Base-by-base conservation (phyloP, 345 rosid genomes). In the Salix arbutifolia region DNA sequence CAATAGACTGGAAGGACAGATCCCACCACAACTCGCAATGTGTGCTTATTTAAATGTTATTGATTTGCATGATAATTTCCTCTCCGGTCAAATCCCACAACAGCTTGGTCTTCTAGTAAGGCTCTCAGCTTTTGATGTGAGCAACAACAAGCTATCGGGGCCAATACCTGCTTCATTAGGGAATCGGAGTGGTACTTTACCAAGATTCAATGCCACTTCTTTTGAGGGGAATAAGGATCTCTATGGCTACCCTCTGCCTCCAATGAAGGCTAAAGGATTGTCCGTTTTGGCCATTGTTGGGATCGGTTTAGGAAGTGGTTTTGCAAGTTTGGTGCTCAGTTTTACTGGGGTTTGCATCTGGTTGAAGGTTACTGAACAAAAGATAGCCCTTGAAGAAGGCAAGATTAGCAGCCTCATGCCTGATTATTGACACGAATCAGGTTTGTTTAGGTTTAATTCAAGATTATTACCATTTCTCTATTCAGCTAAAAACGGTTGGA, bases 261-360 rank as follows among this genome's bases (percentile, higher is more conserved):
- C 90, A 25, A 76, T 81, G 87, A 88, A 78, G 85, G 82, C 75
- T 13, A 90, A 81, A 75, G 96, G 97, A 19, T 75, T 95, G 60
- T 87, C 99, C 1, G 82, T 95, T 48, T 67, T 91, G 83, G 93
- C 99, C 78, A 93, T 95, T 56, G 97, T 95, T 28, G 97, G 97
- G 82, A 95, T 95, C 77, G 99, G 99, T n/a, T 84, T 95, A 21
- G 99, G 97, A 25, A 93, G 97, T 78, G 99, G 99, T 48, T 80
- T 95, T 37, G 94, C 89, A 1, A 93, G 97, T 81, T 87, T 95
- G 86, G 89, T 91, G 42, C 83, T 95, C 40, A 95, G 97, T 76
- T 95, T 95, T 46, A 89, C 94, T 0, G 99, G 96, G 8, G 99
- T 95, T 16, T 95, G 97, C 76, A 77, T 95, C 52, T 90, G 97